phyloP scores from a whole-genome alignment of 2,329 filamentous ascomycete genomes.

The Penicillium sp. region DNA sequence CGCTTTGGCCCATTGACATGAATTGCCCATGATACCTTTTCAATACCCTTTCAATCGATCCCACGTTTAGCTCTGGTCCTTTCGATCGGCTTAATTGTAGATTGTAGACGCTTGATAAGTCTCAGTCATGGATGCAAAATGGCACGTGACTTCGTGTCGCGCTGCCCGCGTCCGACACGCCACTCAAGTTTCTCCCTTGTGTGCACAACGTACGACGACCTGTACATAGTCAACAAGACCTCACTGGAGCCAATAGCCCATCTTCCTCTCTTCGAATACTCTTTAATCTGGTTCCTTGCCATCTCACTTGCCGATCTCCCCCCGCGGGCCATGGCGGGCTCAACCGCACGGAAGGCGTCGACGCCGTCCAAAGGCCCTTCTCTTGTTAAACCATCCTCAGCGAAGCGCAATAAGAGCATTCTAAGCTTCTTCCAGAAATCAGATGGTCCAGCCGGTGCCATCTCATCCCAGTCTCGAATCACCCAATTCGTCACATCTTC shows the following conservation, averaged over 20 bases:
- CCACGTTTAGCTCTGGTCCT: neutral
- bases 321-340: conserved; percentile 23
- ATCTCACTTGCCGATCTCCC: neutral
- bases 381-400: conserved; percentile 11
- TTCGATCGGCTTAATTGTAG: neutral
- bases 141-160: conserved; percentile 29
- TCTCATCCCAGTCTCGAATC: conserved; percentile 54
- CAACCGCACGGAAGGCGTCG: conserved; percentile 21
- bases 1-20: neutral
- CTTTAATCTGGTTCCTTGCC: neutral
- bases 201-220: conserved; percentile 2
- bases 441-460: conserved; percentile 53
- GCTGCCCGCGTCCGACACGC: conserved; percentile 13
- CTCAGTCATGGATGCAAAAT: neutral
- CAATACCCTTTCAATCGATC: conserved; percentile 10
- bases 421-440: conserved; percentile 73
- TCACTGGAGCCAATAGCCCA: neutral
- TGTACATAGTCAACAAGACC: conserved; percentile 13
- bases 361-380: conserved; percentile 23
- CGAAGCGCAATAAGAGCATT: conserved; percentile 61
- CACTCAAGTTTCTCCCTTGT: conserved; percentile 1
- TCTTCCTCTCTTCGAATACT: neutral
- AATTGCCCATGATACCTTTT: conserved; percentile 1
- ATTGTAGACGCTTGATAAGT: neutral
- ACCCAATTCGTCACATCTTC: conserved; percentile 36